Base-by-base conservation (phyloP, 106 monocot species). In the Phalaenopsis aphrodite region DNA sequence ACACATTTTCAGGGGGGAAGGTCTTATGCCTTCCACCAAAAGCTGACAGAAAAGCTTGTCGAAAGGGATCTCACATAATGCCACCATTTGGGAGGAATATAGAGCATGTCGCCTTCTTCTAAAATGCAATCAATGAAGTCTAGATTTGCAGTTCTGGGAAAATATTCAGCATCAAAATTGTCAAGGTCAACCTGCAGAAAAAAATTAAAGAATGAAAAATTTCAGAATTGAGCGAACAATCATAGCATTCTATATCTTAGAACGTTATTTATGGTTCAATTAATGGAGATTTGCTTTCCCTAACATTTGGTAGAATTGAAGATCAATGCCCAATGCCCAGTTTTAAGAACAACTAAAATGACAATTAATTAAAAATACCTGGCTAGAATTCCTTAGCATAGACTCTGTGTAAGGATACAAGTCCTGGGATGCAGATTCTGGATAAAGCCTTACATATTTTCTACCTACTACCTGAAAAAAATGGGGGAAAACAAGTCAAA, bases 391-490 rank as follows among this genome's bases (percentile, higher is more conserved):
- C 83, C 79, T 66, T 76, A 99, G 80, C 98, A 95, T 95, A 47
- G 91, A 83, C 58, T 99, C 98, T 5, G 78, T 66, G 56, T 91
- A 82, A 55, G 98, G 98, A 83, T 99, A 93, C 85, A 99, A 81
- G 48, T 90, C 89, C 1, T 87, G 88, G 30, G 89, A 87, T 36
- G 84, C 74, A 18, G 91, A 80, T 83, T 89, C 82, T 66, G 94
- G 82, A 83, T 99, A 99, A 47, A 99, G 91, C 82, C 98, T 90
- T 75, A 99, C 64, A 78, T 99, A 99, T 80, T 95, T 99, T 79
- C 87, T 88, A 23, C 98, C 98, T 81, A 93, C 88, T 82, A 95
- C 93, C 98, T 99, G 84, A 72, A 75, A 83, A 79, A 37, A 6
- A 39, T 47, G 3, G 75, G 21, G 75, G 55, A 52, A 52, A 56